These are phyloP conservation scores for Thermomucor indicae-seudaticae DNA, from an alignment of 371 early-diverging fungal species.

Conservation along the genomic window DNA sequence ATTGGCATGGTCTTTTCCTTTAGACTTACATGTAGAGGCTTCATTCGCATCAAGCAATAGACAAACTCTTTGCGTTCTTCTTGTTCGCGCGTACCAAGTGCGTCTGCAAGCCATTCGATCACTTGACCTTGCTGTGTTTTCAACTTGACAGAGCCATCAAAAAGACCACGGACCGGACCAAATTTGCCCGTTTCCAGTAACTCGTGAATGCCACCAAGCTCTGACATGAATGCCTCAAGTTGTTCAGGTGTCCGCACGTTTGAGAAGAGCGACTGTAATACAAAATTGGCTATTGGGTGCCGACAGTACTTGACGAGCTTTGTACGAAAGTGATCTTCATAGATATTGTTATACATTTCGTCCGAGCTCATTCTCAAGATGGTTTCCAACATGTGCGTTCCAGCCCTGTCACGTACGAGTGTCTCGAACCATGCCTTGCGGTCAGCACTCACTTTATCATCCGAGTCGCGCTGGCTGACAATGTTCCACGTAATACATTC, in stretches of 20 bases:
- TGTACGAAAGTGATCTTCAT: conserved; percentile 58
- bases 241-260: conserved; percentile 57
- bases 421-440: conserved; percentile 60
- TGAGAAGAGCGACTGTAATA: conserved; percentile 70
- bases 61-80: conserved; percentile 53
- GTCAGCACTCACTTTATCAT: conserved; percentile 19
- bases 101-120: conserved; percentile 49
- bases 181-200: conserved; percentile 53
- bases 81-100: conserved; percentile 49
- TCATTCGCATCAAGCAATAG: conserved; percentile 60
- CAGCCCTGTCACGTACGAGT: conserved; percentile 57
- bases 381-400: conserved; percentile 65
- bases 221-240: conserved; percentile 56
- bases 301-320: conserved; percentile 59
- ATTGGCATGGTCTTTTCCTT: too few species aligned
- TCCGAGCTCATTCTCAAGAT: conserved; percentile 57
- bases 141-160: conserved; percentile 62
- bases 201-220: conserved; percentile 53
- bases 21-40: conserved; percentile 37
- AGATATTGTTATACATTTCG: conserved; percentile 62
- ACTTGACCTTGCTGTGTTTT: conserved; percentile 55
- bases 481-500: conserved; percentile 65
- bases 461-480: conserved; percentile 38
- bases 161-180: conserved; percentile 61
- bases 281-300: conserved; percentile 79